phyloP scores from a whole-genome alignment of 2,329 filamentous ascomycete species.

The Epichloe bromicola region DNA sequence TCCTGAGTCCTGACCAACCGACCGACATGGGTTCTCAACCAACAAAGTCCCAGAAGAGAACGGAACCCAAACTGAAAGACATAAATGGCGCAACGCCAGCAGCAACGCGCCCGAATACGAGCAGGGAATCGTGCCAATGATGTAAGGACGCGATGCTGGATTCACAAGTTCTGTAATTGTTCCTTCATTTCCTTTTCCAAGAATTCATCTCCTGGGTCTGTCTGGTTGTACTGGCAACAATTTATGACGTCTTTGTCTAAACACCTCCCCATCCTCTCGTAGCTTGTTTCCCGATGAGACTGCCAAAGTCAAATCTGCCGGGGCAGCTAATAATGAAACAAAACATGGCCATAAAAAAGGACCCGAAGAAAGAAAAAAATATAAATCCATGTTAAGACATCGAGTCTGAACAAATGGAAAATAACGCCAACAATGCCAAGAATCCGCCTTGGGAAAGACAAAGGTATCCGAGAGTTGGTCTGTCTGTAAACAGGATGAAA shows the following conservation, averaged over 20 bases:
- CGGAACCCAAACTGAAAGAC: no score
- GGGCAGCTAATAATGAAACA: not conserved
- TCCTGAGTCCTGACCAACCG: not conserved
- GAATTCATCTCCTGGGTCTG: not conserved
- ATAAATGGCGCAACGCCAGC: no score
- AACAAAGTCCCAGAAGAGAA: not conserved
- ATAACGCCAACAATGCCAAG: slow-evolving; percentile 18
- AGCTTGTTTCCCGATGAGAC: not conserved
- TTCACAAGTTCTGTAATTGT: not conserved
- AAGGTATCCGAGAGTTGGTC: slow-evolving; percentile 13
- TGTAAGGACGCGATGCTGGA: not conserved
- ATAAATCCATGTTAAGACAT: not conserved
- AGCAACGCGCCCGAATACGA: no score
- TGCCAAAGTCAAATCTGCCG: slow-evolving; percentile 3
- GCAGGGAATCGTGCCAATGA: no score
- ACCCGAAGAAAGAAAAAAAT: not conserved
- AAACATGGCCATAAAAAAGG: not conserved
- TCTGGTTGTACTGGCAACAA: slow-evolving; percentile 1
- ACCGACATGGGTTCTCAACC: not conserved
- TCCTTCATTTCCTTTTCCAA: not conserved
- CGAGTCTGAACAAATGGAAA: not conserved
- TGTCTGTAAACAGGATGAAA: not conserved
- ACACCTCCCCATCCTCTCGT: not conserved
- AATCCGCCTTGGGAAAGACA: slow-evolving; percentile 8
- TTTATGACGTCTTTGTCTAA: slow-evolving; percentile 3